Evolutionary conservation across 495 filamentous ascomycete genomes (phyloP).

Genomic region (Penicillium pulvis): DNA sequence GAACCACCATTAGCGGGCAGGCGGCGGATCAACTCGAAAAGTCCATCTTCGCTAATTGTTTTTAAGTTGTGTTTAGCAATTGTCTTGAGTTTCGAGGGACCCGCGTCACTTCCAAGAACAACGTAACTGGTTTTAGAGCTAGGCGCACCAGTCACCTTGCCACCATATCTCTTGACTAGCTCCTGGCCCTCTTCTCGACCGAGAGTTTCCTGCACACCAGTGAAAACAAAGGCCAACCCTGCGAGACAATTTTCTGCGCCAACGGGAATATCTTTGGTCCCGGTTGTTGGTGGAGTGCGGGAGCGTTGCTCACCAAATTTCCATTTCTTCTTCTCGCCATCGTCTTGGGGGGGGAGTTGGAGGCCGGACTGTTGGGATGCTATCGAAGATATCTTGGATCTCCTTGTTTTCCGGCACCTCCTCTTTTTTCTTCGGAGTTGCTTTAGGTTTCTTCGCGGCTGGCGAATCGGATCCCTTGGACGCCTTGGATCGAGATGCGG

Average conservation of each 20-base stretch:
- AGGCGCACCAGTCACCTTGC: conserved; percentile 82
- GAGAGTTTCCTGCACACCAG: conserved; percentile 76
- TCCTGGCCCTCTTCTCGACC: conserved; percentile 83
- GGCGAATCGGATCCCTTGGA: not conserved
- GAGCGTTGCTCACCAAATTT: conserved; percentile 61
- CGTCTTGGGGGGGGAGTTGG: conserved; percentile 77
- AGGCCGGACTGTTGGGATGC: conserved; percentile 76
- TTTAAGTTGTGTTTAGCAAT: conserved; percentile 77
- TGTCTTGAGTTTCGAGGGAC: conserved; percentile 89
- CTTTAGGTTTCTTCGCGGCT: conserved; percentile 41
- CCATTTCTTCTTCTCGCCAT: conserved; percentile 67
- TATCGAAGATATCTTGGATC: conserved; percentile 83
- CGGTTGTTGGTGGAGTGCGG: conserved; percentile 60
- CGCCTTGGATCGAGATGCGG: conserved; percentile 11
- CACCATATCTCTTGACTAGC: conserved; percentile 89
- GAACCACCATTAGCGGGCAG: conserved; percentile 85
- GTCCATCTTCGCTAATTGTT: conserved; percentile 89
- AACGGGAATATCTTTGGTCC: conserved; percentile 70
- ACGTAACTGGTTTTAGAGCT: conserved; percentile 94
- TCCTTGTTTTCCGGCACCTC: conserved; percentile 60
- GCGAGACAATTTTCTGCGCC: conserved; percentile 89
- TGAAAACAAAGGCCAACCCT: conserved; percentile 97
- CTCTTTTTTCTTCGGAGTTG: conserved; percentile 58
- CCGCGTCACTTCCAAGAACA: conserved; percentile 86
- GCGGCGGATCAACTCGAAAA: conserved; percentile 82